Base-by-base conservation (phyloP, 176 grass and related monocot genomes). In the Chloris gayana region DNA sequence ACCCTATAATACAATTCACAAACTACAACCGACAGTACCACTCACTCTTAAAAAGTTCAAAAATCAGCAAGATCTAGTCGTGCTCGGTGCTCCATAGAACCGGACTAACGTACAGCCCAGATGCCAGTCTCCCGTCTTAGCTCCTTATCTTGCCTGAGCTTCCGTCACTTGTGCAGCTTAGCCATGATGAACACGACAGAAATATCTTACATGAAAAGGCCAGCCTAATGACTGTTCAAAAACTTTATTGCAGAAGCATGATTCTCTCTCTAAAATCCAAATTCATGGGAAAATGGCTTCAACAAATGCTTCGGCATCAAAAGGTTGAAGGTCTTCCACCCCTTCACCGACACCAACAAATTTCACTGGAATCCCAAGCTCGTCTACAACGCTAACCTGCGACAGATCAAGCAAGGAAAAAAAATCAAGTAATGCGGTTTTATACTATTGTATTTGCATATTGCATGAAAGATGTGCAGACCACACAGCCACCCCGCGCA, bases 341-440 rank as follows among this genome's bases (percentile, higher is more conserved):
- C 90, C 90, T 89, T 99, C 96, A 72, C 93, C 96, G 32, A 99
- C 88, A 22, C 96, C 96, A 64, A 99, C 74, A 74, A 99, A 99
- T 67, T 95, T 99, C 9, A 99, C 90, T 6, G 96, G 96, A 34
- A 99, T 99, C 50, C 96, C 90, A 69, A 99, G 92, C 75, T 99
- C 96, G 46, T 99, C 93, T 0, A 95, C 96, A 57, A 99, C 96
- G 14, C 96, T 93, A 15, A 99, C 96, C 96, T 99, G 85, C 42
- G 86, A 77, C 25, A 59, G 13, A 22, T 32, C 25, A 80, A 86
- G 32, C 12, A 42, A 70, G 39, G n/a, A n/a, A 75, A 0, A 42
- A 24, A 75, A 27, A 38, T 64, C 6, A 73, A 24, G 22, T 29
- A 11, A 34, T 1, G 41, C 8, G 4, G 4, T 24, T n/a, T 60